phyloP scores from a whole-genome alignment of 148 eudicot species.

The Diospyros kaki region DNA sequence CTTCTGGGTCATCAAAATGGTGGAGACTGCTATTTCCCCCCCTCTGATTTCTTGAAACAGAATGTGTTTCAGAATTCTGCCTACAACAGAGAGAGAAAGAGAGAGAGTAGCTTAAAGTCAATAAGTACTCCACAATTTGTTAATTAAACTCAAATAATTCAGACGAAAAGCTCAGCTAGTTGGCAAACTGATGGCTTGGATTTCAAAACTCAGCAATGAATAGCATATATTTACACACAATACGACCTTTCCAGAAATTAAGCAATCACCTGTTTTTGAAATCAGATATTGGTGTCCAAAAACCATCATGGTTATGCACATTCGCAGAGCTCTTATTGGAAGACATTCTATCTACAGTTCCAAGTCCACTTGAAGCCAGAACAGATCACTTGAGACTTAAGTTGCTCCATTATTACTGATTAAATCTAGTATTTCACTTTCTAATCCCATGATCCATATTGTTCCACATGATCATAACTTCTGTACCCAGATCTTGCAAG shows the following conservation, averaged over 20 bases:
- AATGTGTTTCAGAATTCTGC: conserved; percentile 33
- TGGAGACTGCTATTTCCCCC: conserved; percentile 32
- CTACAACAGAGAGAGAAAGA: conserved; percentile 26
- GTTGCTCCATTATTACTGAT: conserved; percentile 20
- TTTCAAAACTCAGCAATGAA: background rate
- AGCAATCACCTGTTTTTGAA: conserved; percentile 20
- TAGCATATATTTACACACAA: background rate
- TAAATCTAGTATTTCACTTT: conserved; percentile 19
- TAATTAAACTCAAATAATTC: background rate
- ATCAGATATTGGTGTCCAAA: conserved; percentile 16
- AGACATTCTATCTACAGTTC: conserved; percentile 36
- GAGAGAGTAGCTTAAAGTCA: conserved; percentile 2
- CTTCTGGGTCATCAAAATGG: conserved; percentile 44
- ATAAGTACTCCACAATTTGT: background rate
- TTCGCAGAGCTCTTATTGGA: conserved; percentile 30
- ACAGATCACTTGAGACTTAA: conserved; percentile 14
- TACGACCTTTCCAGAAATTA: background rate
- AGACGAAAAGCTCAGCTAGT: background rate
- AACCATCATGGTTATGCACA: conserved; percentile 13
- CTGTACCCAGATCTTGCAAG: conserved; percentile 4
- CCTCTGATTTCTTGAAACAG: conserved; percentile 36
- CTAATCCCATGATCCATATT: conserved; percentile 2
- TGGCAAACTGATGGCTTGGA: background rate
- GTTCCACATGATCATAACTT: background rate
- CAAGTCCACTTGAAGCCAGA: conserved; percentile 29